Evolutionary conservation across 1,284 basidiomycete genomes (phyloP).

Genomic region (Sporisorium graminicola): DNA sequence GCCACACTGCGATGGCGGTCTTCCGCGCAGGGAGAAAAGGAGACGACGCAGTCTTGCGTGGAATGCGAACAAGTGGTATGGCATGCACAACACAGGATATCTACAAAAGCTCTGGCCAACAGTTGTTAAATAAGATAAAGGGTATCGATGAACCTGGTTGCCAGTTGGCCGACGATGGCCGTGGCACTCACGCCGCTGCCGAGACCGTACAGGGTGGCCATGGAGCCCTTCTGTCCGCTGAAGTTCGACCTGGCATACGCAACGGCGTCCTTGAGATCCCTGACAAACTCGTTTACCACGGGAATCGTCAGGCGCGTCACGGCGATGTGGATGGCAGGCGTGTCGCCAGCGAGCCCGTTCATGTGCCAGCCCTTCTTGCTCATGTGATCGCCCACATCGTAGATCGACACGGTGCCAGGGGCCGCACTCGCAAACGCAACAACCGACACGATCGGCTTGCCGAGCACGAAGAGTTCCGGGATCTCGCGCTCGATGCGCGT

Average conservation of each 20-base stretch:
- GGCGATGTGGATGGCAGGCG: conserved; percentile 90
- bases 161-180: conserved; percentile 86
- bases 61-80: too few species aligned
- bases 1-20: too few species aligned
- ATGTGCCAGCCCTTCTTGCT: conserved; percentile 81
- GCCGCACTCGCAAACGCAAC: conserved; percentile 83
- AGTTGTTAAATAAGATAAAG: conserved; percentile 53
- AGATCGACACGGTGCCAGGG: conserved; percentile 74
- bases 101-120: too few species aligned
- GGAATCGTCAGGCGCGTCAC: conserved; percentile 86
- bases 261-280: conserved; percentile 83
- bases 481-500: conserved; percentile 78
- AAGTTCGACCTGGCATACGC: conserved; percentile 13
- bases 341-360: conserved; percentile 80
- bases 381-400: conserved; percentile 93
- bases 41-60: too few species aligned
- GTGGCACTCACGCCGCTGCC: conserved; percentile 89
- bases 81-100: too few species aligned
- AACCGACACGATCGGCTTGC: conserved; percentile 88
- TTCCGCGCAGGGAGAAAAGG: too few species aligned
- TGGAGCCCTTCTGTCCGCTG: conserved; percentile 50
- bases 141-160: conserved; percentile 72
- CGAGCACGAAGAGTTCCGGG: conserved; percentile 82
- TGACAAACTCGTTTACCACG: conserved; percentile 81
- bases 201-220: conserved; percentile 75